These are phyloP conservation scores for Harrya chromipes DNA, from an alignment of 768 basidiomycete genomes.

Conservation along the genomic window DNA sequence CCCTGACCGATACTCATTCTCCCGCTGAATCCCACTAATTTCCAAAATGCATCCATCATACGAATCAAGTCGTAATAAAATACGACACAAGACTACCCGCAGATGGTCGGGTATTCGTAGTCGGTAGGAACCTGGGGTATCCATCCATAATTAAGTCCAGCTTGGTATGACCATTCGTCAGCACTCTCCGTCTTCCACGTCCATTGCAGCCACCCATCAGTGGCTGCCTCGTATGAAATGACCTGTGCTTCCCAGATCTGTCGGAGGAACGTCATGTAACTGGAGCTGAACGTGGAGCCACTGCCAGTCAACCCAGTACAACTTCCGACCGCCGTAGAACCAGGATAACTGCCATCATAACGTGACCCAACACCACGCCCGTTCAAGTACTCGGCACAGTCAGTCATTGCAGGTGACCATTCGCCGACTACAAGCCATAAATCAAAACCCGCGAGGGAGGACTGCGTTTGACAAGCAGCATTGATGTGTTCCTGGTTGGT, in stretches of 20 bases:
- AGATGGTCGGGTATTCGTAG: constrained; percentile 59
- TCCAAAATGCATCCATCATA: neutral
- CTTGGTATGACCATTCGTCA: constrained; percentile 89
- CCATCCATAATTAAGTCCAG: constrained; percentile 78
- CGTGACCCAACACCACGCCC: constrained; percentile 72
- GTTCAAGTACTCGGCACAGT: constrained; percentile 64
- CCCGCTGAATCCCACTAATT: neutral
- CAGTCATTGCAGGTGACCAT: constrained; percentile 77
- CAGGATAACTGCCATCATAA: constrained; percentile 60
- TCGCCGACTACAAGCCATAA: constrained; percentile 88
- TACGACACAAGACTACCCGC: constrained; percentile 31
- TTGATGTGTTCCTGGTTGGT: constrained; percentile 55
- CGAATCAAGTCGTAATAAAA: neutral
- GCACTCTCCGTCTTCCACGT: constrained; percentile 82
- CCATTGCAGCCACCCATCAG: constrained; percentile 78
- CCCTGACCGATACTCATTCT: neutral
- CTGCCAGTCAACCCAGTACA: constrained; percentile 72
- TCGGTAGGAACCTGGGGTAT: constrained; percentile 64
- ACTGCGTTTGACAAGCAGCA: constrained; percentile 50
- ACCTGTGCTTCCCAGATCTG: constrained; percentile 86
- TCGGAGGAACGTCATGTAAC: constrained; percentile 79
- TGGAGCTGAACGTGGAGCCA: constrained; percentile 68
- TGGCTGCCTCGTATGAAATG: constrained; percentile 60
- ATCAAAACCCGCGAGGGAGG: constrained; percentile 47
- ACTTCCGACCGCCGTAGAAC: constrained; percentile 66